These are phyloP conservation scores for Ormosia emarginata DNA, from an alignment of 306 rosid species.

Conservation along the genomic window DNA sequence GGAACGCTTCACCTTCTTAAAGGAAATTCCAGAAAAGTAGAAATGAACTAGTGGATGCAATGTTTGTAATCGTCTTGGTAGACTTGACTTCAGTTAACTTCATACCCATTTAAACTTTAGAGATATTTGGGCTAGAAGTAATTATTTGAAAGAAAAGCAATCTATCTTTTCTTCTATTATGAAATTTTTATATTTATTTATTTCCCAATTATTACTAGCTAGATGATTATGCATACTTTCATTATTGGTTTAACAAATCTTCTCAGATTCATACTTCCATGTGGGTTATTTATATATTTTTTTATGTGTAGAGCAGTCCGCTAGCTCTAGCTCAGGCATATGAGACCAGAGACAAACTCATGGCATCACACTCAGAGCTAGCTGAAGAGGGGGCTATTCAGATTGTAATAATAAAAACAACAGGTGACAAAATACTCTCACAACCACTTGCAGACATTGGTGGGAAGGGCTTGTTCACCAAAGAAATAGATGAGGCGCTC, in stretches of 20 bases:
- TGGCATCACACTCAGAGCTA: slow-evolving; percentile 66
- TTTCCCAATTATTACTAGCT: neutral
- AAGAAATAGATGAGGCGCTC: slow-evolving; percentile 91
- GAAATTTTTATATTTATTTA: neutral
- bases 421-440: slow-evolving; percentile 76
- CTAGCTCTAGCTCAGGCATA: slow-evolving; percentile 91
- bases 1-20: neutral
- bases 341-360: slow-evolving; percentile 83
- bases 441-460: slow-evolving; percentile 94
- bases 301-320: slow-evolving; percentile 75
- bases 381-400: slow-evolving; percentile 90
- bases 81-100: neutral
- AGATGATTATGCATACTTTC: slow-evolving; percentile 4
- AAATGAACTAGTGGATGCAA: neutral
- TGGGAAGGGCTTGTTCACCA: slow-evolving; percentile 90
- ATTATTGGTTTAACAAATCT: neutral
- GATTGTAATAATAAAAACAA: slow-evolving; percentile 78
- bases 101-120: neutral
- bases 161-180: neutral
- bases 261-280: neutral
- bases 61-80: neutral
- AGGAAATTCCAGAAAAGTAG: neutral
- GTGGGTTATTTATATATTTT: slow-evolving; percentile 29
- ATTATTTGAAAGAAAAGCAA: neutral
- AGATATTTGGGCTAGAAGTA: neutral